These are phyloP conservation scores for Hygrophoropsis aurantiaca DNA, from an alignment of 768 basidiomycete genomes.

Conservation along the genomic window DNA sequence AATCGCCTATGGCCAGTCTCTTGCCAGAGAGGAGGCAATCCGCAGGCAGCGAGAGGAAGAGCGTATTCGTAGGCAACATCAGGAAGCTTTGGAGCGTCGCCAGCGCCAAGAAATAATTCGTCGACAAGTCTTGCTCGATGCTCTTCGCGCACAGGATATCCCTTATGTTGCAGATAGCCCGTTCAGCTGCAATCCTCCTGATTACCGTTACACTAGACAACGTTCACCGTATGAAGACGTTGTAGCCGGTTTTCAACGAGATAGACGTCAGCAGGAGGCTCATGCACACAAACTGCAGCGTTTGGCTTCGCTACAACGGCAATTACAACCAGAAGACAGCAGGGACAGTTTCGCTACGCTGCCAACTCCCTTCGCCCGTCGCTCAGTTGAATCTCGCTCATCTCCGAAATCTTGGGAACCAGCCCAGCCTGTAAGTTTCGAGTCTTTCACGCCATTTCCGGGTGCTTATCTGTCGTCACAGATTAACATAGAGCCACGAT, in stretches of 20 bases:
- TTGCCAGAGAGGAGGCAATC: constrained; percentile 32
- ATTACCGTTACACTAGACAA: background rate
- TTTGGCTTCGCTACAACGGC: background rate
- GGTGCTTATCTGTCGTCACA: no score
- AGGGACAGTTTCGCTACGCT: background rate
- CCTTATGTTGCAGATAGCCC: background rate
- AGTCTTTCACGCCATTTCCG: background rate
- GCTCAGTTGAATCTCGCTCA: no score
- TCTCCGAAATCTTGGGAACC: background rate
- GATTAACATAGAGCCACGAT: no score
- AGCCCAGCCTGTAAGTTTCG: constrained; percentile 1
- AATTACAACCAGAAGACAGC: background rate
- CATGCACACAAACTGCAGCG: background rate
- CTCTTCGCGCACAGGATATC: background rate
- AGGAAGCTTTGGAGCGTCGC: constrained; percentile 1
- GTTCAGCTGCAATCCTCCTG: background rate
- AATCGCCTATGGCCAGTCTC: constrained; percentile 34
- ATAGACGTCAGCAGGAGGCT: background rate
- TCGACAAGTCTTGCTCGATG: constrained; percentile 3
- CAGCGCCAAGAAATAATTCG: background rate
- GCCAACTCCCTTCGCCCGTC: background rate
- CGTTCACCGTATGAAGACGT: background rate
- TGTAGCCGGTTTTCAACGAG: background rate
- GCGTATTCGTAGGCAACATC: constrained; percentile 11
- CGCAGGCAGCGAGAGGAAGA: constrained; percentile 24